Conservation (phyloP, 139 green algal species). For the Picochlorum sp. region DNA sequence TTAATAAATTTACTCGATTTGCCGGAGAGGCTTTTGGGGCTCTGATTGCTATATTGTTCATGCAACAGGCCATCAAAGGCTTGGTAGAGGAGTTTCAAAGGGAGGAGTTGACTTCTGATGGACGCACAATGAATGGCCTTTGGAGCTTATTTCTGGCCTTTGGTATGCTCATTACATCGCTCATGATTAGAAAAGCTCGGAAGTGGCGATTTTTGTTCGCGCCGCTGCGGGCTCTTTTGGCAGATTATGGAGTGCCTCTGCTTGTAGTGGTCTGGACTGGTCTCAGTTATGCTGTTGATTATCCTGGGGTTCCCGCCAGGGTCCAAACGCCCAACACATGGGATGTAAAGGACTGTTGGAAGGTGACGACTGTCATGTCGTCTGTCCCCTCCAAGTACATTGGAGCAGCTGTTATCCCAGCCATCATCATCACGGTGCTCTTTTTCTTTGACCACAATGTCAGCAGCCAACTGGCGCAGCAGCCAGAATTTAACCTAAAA, state of each 20-base stretch:
- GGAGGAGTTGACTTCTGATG: conserved; percentile 1
- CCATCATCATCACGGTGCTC: conserved; percentile 67
- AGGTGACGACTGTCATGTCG: conserved; percentile 13
- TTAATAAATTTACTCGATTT: conserved; percentile 67
- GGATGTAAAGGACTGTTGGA: conserved; percentile 33
- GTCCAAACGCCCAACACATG: conserved; percentile 62
- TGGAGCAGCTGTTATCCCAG: conserved; percentile 64
- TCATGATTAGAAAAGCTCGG: conserved; percentile 41
- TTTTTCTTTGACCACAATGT: conserved; percentile 92
- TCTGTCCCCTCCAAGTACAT: conserved; percentile 48
- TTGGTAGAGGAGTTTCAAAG: conserved; percentile 29
- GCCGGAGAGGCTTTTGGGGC: conserved; percentile 78
- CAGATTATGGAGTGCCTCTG: conserved; percentile 73
- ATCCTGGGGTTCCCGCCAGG: conserved; percentile 42
- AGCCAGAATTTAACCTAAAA: conserved; percentile 53
- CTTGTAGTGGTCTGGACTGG: conserved; percentile 59
- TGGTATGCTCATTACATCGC: conserved; percentile 37
- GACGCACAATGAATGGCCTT: conserved; percentile 61
- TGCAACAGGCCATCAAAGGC: conserved; percentile 71
- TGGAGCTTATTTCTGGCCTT: conserved; percentile 62
- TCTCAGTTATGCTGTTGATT: conserved; percentile 48
- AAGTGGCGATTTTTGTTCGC: conserved; percentile 50
- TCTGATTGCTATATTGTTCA: conserved; percentile 84
- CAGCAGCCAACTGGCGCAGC: conserved; percentile 62
- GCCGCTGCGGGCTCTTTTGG: conserved; percentile 44